Conservation (phyloP, 768 basidiomycete genomes). For the Lactarius psammicola region DNA sequence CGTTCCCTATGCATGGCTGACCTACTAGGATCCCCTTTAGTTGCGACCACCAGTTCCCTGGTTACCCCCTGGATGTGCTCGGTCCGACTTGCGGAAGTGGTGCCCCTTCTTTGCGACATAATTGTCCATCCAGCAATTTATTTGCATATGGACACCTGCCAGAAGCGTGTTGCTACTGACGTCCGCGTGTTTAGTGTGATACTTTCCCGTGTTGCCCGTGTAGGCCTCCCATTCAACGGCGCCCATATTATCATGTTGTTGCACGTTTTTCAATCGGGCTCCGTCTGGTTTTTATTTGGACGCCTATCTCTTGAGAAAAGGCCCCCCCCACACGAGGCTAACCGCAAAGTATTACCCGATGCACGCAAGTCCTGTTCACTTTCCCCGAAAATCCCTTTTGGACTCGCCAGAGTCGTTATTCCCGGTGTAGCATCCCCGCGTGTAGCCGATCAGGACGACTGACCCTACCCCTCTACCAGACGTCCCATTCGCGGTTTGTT, state of each 20-base stretch:
- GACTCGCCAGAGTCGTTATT: not conserved
- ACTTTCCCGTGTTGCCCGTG: not conserved
- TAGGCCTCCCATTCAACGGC: slow-evolving; percentile 1
- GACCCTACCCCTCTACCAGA: not conserved
- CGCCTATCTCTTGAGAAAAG: not conserved
- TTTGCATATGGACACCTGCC: not conserved
- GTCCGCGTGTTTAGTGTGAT: not conserved
- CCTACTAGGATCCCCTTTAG: not conserved
- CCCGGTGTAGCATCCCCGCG: slow-evolving; percentile 10
- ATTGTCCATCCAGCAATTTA: not conserved
- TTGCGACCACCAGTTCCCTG: not conserved
- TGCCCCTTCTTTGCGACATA: slow-evolving; percentile 1
- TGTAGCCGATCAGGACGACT: slow-evolving; percentile 13
- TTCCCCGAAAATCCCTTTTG: slow-evolving; percentile 5
- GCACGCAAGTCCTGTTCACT: not conserved
- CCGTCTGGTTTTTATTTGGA: not conserved
- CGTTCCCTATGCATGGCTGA: slow-evolving; percentile 1
- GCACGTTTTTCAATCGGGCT: not conserved
- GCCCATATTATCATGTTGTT: not conserved
- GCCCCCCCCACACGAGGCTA: not conserved
- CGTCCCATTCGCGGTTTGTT: not conserved
- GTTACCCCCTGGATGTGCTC: not conserved
- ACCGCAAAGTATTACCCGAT: not conserved
- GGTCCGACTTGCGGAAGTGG: not conserved
- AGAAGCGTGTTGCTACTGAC: not conserved